phyloP scores from a whole-genome alignment of 306 rosid species.

The Carpinus fangiana region DNA sequence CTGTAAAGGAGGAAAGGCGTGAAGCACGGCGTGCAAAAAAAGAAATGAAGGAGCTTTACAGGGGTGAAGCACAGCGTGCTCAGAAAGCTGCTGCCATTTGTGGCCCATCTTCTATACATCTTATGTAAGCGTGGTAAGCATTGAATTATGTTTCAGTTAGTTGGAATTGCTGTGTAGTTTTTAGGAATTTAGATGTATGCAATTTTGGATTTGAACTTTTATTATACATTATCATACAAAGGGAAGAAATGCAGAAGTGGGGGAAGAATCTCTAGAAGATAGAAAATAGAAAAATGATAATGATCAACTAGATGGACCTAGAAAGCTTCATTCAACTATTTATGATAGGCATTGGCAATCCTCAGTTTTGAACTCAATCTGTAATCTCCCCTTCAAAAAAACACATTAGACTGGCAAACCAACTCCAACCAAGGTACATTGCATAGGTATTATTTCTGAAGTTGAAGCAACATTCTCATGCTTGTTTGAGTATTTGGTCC shows the following conservation, averaged over 20 bases:
- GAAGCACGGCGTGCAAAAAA: slow-evolving; percentile 80
- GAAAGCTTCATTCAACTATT: not conserved
- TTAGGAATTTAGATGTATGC: not conserved
- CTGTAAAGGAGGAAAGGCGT: slow-evolving; percentile 79
- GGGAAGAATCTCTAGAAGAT: not conserved
- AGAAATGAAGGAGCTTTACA: slow-evolving; percentile 80
- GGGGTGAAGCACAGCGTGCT: slow-evolving; percentile 70
- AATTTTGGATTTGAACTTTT: not conserved
- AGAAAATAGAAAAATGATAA: not conserved
- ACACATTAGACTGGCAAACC: not conserved
- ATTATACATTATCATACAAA: not conserved
- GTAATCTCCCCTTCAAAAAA: not conserved
- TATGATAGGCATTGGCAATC: not conserved
- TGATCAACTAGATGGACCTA: slow-evolving; percentile 3
- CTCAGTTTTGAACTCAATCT: not conserved
- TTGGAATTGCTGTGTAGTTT: not conserved
- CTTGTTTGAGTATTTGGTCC: not conserved
- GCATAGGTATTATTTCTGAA: not conserved
- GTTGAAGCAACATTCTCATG: not conserved
- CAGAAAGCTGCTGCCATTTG: slow-evolving; percentile 80
- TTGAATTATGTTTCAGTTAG: not conserved
- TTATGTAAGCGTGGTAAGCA: slow-evolving; percentile 48
- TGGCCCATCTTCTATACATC: slow-evolving; percentile 77
- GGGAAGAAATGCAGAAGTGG: not conserved
- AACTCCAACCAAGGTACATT: not conserved